Conservation (phyloP, 768 basidiomycete species). For the Xerocomellus intermedius region DNA sequence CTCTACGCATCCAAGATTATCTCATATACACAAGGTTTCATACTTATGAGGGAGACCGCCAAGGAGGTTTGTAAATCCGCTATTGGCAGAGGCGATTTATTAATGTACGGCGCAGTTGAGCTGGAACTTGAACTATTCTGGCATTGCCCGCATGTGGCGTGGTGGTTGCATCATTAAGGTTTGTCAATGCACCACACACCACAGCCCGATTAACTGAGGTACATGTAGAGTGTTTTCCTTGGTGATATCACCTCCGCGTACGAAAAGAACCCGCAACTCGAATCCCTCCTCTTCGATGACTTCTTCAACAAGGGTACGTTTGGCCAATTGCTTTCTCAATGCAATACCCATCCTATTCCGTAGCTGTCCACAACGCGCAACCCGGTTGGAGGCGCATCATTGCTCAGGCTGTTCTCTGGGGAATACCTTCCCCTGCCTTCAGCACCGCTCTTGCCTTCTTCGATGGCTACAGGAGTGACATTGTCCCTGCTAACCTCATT, state of each 20-base stretch:
- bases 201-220: slow-evolving; percentile 6
- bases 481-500: slow-evolving; percentile 90
- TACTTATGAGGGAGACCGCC: slow-evolving; percentile 98
- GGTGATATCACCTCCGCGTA: slow-evolving; percentile 91
- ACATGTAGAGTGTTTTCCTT: slow-evolving; percentile 78
- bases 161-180: slow-evolving; percentile 99
- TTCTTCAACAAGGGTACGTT: slow-evolving; percentile 90
- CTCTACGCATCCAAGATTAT: slow-evolving; percentile 99
- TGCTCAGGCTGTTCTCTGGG: slow-evolving; percentile 96
- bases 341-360: not conserved
- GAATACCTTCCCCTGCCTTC: slow-evolving; percentile 96
- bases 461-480: slow-evolving; percentile 96
- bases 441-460: slow-evolving; percentile 98
- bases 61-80: slow-evolving; percentile 61
- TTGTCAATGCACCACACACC: slow-evolving; percentile 11
- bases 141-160: slow-evolving; percentile 99
- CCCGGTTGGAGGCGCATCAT: slow-evolving; percentile 97
- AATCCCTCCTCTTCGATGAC: slow-evolving; percentile 92
- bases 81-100: not conserved
- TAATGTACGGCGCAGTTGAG: slow-evolving; percentile 42
- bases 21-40: slow-evolving; percentile 99
- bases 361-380: slow-evolving; percentile 91
- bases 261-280: slow-evolving; percentile 76
- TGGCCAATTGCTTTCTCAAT: not conserved
- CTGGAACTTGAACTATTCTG: slow-evolving; percentile 97